These are phyloP conservation scores for Noccaea caerulescens DNA, from an alignment of 345 rosid genomes.

Conservation along the genomic window DNA sequence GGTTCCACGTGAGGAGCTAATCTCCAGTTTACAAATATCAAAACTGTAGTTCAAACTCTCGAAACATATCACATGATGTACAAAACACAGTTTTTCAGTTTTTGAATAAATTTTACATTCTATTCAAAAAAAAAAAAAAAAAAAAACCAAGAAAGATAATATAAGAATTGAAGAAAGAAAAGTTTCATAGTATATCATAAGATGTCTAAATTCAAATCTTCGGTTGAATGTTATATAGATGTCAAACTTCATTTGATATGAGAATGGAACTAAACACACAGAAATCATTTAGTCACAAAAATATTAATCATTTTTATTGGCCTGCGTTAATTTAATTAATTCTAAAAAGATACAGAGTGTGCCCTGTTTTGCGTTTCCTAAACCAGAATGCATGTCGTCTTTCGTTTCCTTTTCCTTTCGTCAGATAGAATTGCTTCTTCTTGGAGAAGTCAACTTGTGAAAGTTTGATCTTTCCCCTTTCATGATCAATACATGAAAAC, in stretches of 20 bases:
- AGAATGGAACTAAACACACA: not conserved
- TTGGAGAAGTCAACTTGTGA: not conserved
- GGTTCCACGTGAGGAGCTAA: too few species aligned
- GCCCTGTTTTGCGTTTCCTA: not conserved
- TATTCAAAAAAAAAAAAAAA: too few species aligned
- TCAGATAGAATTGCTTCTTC: too few species aligned
- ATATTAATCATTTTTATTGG: not conserved
- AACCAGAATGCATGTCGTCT: not conserved
- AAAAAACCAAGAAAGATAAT: not conserved
- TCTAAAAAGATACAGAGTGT: not conserved
- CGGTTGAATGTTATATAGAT: conserved; percentile 43
- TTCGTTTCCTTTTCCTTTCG: too few species aligned
- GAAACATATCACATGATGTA: too few species aligned
- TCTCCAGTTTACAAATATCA: too few species aligned
- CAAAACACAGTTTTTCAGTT: too few species aligned
- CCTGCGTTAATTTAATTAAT: too few species aligned
- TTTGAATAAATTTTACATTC: too few species aligned
- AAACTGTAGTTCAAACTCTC: too few species aligned
- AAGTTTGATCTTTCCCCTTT: not conserved
- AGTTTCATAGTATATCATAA: not conserved
- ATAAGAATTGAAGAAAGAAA: not conserved
- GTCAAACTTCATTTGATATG: conserved; percentile 60
- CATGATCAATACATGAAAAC: not conserved
- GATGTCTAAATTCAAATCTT: not conserved
- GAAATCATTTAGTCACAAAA: not conserved